Conservation (phyloP, 768 basidiomycete species). For the Boletales sp. region DNA sequence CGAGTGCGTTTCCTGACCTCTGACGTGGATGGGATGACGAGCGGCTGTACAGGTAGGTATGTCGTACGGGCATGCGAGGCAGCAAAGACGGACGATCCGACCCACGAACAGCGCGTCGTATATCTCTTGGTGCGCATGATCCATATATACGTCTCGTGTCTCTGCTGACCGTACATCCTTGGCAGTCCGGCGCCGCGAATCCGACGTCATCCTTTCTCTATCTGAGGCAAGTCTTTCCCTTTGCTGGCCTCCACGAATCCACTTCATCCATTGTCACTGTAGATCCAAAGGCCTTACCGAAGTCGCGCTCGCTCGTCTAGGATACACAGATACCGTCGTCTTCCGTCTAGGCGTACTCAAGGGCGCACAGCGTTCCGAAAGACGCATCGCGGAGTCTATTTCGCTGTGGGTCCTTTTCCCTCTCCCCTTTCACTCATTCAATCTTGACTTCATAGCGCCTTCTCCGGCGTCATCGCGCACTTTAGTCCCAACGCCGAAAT, state of each 20-base stretch:
- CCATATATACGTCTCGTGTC: constrained; percentile 17
- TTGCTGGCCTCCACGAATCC: too few relatives aligned
- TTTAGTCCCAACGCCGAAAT: constrained; percentile 41
- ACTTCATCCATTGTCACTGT: not conserved
- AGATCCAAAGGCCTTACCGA: constrained; percentile 80
- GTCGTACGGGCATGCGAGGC: constrained; percentile 71
- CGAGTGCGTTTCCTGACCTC: constrained; percentile 42
- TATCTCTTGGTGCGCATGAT: constrained; percentile 53
- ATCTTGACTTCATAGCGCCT: constrained; percentile 29
- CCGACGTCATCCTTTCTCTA: constrained; percentile 52
- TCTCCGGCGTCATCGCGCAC: constrained; percentile 34
- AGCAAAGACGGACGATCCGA: constrained; percentile 48
- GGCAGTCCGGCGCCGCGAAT: constrained; percentile 49
- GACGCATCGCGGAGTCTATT: constrained; percentile 39
- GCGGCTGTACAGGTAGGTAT: constrained; percentile 41
- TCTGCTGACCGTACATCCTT: not conserved
- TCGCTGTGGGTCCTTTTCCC: constrained; percentile 34
- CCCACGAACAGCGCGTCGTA: constrained; percentile 54
- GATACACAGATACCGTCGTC: constrained; percentile 67
- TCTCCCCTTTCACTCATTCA: too few relatives aligned
- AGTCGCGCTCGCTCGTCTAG: constrained; percentile 57
- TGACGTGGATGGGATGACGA: too few relatives aligned
- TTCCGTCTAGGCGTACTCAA: constrained; percentile 59
- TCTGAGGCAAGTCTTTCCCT: constrained; percentile 31
- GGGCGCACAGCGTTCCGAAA: constrained; percentile 43